Percentiles rank a stretch among this genome's conserved stretches.
These are phyloP conservation scores for Colletotrichum paranaense DNA, from an alignment of 2,329 filamentous ascomycete species.

Conservation along the genomic window DNA sequence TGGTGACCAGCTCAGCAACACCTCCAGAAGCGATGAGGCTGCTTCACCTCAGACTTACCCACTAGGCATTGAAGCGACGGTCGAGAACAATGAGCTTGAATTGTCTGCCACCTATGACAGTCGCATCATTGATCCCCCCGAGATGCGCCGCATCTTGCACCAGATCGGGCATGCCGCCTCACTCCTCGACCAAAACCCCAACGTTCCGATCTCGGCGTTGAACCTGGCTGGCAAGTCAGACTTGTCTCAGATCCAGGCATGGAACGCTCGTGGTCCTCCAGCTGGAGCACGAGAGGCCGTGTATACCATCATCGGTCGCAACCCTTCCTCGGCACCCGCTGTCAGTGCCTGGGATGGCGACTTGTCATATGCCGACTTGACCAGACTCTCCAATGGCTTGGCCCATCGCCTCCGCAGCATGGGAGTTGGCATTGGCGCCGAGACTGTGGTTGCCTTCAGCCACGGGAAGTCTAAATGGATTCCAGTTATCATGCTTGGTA, in stretches of 20 bases:
- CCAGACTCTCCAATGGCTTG: slow-evolving; percentile 21
- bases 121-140: neutral
- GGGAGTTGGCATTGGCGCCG: neutral
- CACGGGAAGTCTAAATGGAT: slow-evolving; percentile 42
- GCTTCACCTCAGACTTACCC: neutral
- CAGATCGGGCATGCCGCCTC: neutral
- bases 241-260: neutral
- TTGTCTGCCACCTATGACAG: neutral
- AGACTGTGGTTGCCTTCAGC: slow-evolving; percentile 34
- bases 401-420: neutral
- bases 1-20: neutral
- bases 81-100: neutral
- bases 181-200: neutral
- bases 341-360: neutral
- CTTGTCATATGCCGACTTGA: neutral
- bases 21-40: neutral
- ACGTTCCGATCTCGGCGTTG: neutral
- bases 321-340: neutral
- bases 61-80: neutral
- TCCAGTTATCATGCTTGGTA: slow-evolving; percentile 42
- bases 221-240: neutral
- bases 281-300: neutral
- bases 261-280: neutral
- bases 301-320: neutral
- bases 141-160: neutral